These are phyloP conservation scores for Paspalum vaginatum DNA, from an alignment of 176 grass and related monocot genomes.

Conservation along the genomic window DNA sequence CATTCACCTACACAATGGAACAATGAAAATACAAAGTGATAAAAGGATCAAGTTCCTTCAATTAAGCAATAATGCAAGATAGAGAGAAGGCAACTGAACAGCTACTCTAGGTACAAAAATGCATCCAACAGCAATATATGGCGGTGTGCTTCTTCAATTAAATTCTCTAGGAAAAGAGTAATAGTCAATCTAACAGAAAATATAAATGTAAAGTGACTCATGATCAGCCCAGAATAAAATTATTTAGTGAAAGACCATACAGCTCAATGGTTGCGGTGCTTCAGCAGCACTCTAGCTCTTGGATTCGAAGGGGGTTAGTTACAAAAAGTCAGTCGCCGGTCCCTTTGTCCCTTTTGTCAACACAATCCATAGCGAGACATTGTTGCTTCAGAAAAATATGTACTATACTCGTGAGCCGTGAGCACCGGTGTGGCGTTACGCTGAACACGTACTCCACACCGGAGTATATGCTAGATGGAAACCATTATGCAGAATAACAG, in stretches of 20 bases:
- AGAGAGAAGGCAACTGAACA: background rate
- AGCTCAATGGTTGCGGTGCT: no score
- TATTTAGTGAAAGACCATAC: no score
- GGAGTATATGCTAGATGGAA: background rate
- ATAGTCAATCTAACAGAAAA: background rate
- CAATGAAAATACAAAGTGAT: slow-evolving; percentile 20
- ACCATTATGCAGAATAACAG: background rate
- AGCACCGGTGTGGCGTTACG: background rate
- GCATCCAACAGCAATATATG: no score
- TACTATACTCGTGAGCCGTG: background rate
- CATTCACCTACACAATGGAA: slow-evolving; percentile 73
- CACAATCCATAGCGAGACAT: no score
- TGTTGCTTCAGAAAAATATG: background rate
- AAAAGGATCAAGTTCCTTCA: background rate
- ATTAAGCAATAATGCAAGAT: background rate
- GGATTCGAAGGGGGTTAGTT: no score
- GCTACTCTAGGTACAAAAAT: slow-evolving; percentile 18
- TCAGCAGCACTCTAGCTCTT: no score
- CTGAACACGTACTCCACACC: background rate
- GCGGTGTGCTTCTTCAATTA: no score
- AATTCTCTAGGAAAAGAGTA: background rate
- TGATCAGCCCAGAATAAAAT: background rate
- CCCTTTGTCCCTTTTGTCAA: no score
- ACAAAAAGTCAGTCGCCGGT: no score
- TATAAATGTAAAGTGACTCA: background rate